Evolutionary conservation across 768 basidiomycete species (phyloP).

Genomic region (Leucosporidium creatinivorum): DNA sequence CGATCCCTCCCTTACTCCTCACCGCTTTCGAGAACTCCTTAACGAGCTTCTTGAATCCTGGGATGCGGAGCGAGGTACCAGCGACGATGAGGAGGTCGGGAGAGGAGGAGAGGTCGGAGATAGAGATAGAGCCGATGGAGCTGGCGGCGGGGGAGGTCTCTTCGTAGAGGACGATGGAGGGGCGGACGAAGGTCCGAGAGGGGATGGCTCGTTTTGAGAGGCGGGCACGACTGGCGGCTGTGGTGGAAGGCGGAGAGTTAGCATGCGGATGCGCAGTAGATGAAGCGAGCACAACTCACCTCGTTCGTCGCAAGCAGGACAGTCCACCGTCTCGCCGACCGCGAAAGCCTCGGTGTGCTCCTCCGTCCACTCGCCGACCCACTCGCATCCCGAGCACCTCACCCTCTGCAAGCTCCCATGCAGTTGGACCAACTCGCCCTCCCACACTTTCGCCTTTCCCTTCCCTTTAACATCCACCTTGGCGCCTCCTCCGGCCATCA

Average conservation of each 20-base stretch:
- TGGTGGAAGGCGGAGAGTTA: not conserved
- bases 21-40: constrained; percentile 88
- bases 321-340: constrained; percentile 67
- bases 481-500: constrained; percentile 11
- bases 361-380: constrained; percentile 63
- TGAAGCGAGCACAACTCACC: constrained; percentile 52
- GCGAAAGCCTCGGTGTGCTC: constrained; percentile 60
- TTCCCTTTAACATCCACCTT: constrained; percentile 13
- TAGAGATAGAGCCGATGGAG: constrained; percentile 67
- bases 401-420: constrained; percentile 92
- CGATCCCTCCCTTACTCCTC: constrained; percentile 47
- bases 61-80: constrained; percentile 95
- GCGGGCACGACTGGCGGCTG: constrained; percentile 69
- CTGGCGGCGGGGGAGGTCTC: constrained; percentile 72
- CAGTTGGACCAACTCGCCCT: constrained; percentile 81
- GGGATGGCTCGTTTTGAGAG: constrained; percentile 64
- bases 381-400: constrained; percentile 75
- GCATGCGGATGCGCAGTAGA: too few relatives aligned
- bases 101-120: constrained; percentile 63
- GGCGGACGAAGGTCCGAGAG: constrained; percentile 69
- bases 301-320: constrained; percentile 73
- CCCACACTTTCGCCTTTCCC: constrained; percentile 48
- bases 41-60: constrained; percentile 79
- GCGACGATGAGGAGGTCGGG: constrained; percentile 94
- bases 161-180: constrained; percentile 89